Conservation (phyloP, 1,284 basidiomycete species). For the Cerrena zonata region DNA sequence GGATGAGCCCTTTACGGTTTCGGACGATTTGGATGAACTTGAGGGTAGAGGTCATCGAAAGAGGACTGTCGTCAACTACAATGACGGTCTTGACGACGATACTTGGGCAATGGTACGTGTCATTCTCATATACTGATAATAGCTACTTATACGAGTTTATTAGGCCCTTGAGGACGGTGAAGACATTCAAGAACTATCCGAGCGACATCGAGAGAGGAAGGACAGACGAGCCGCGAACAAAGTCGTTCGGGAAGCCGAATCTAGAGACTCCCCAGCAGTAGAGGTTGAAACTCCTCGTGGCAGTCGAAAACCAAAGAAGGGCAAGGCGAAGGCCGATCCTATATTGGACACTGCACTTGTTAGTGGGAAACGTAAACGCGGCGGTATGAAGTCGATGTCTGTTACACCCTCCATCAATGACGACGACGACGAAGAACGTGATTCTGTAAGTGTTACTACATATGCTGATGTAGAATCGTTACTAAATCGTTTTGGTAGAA, state of each 20-base stretch:
- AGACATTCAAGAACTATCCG: constrained; percentile 73
- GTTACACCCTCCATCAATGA: constrained; percentile 70
- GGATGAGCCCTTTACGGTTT: constrained; percentile 72
- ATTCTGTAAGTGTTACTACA: constrained; percentile 41
- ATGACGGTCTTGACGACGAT: constrained; percentile 90
- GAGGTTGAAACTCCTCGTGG: constrained; percentile 52
- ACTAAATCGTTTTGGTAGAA: constrained; percentile 42
- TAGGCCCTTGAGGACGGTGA: constrained; percentile 84
- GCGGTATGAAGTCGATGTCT: constrained; percentile 64
- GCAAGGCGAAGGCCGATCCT: constrained; percentile 48
- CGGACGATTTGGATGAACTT: constrained; percentile 61
- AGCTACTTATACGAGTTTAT: too few relatives aligned
- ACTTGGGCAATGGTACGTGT: constrained; percentile 76
- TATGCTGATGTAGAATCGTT: not conserved
- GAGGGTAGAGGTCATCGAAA: constrained; percentile 83
- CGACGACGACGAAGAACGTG: constrained; percentile 67
- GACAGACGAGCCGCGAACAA: constrained; percentile 43
- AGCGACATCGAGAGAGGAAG: constrained; percentile 57
- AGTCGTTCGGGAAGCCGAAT: constrained; percentile 26
- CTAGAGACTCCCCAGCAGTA: constrained; percentile 55
- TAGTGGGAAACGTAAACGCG: constrained; percentile 64
- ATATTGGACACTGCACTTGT: constrained; percentile 47
- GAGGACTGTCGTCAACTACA: constrained; percentile 84
- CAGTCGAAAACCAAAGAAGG: constrained; percentile 56
- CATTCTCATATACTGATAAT: constrained; percentile 1